Percentiles rank a stretch among this genome's conserved stretches.
Conservation (phyloP, 169 alveolate species). For the Eimeria falciformis region DNA sequence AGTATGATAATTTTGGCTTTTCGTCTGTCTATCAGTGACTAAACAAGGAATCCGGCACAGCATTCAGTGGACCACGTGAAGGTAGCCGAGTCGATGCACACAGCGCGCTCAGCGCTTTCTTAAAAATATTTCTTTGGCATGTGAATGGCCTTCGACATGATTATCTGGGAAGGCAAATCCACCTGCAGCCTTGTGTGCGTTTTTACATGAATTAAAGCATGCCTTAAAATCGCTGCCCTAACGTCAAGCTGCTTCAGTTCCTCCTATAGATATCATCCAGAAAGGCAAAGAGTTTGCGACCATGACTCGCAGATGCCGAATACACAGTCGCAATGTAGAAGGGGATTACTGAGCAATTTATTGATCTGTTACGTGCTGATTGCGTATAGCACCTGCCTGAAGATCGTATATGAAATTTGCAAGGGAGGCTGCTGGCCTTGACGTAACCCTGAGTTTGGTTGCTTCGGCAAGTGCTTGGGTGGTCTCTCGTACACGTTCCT, state of each 20-base stretch:
- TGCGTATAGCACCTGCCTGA: not conserved
- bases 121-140: no score
- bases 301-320: not conserved
- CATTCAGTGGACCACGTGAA: no score
- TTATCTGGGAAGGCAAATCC: not conserved
- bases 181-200: not conserved
- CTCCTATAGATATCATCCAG: conserved; percentile 20
- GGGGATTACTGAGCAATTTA: not conserved
- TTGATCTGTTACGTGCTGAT: not conserved
- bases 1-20: not conserved
- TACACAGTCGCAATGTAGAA: not conserved
- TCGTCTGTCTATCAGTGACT: not conserved
- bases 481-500: conserved; percentile 18
- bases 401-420: not conserved
- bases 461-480: conserved; percentile 38
- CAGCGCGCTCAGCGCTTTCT: no score
- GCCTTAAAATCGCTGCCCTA: conserved; percentile 53
- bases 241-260: conserved; percentile 69
- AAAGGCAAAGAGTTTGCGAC: not conserved
- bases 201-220: conserved; percentile 21
- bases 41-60: no score
- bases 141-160: not conserved
- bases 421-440: conserved; percentile 15
- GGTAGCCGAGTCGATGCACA: no score
- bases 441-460: conserved; percentile 12